phyloP scores from a whole-genome alignment of 2,329 filamentous ascomycete species.

The Cladobotryum protrusum region DNA sequence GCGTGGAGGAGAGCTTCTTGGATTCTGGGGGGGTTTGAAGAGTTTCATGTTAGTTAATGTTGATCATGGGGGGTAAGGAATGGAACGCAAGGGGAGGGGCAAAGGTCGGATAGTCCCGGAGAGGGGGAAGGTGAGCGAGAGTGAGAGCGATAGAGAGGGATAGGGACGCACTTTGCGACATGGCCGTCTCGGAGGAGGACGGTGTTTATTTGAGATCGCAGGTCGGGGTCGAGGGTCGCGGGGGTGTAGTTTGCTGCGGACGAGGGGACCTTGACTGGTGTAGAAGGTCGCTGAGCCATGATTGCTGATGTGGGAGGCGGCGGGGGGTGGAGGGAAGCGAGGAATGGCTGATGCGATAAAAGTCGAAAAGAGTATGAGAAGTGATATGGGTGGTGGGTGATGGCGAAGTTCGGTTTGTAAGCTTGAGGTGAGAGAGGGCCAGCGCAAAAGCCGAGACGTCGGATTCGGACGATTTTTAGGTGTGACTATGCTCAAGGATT shows the following conservation, averaged over 20 bases:
- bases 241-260: slow-evolving; percentile 54
- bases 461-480: too few species aligned
- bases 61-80: not conserved
- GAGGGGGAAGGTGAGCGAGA: not conserved
- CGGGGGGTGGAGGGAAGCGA: not conserved
- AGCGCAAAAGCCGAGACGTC: not conserved
- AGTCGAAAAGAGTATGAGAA: not conserved
- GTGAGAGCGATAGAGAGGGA: too few species aligned
- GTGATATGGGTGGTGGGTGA: not conserved
- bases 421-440: not conserved
- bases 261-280: slow-evolving; percentile 55
- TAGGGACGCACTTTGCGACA: slow-evolving; percentile 46
- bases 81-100: not conserved
- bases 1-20: slow-evolving; percentile 58
- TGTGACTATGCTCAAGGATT: too few species aligned
- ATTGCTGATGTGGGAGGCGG: slow-evolving; percentile 7
- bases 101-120: not conserved
- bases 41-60: too few species aligned
- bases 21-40: slow-evolving; percentile 41
- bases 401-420: not conserved
- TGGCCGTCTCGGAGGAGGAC: slow-evolving; percentile 53
- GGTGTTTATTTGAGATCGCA: slow-evolving; percentile 57
- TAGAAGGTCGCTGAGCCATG: slow-evolving; percentile 44
- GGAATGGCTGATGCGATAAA: not conserved
- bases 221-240: slow-evolving; percentile 54